Conservation (phyloP, 805 yeast species). For the Suhomyces sp. region DNA sequence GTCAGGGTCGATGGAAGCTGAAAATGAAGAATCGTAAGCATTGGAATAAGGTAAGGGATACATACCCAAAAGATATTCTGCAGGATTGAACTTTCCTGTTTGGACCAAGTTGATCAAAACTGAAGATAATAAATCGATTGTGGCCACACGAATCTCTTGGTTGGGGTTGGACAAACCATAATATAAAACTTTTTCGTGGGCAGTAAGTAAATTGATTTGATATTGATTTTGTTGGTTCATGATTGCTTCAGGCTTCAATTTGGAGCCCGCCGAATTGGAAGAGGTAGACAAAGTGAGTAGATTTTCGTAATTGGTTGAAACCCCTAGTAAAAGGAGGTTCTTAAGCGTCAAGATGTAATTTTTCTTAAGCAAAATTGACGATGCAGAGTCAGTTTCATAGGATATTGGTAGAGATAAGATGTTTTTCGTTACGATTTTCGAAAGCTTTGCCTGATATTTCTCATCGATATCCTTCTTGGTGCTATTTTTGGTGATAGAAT, state of each 20-base stretch:
- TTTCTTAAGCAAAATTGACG: slow-evolving; percentile 28
- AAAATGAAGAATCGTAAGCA: slow-evolving; percentile 28
- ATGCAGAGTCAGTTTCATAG: slow-evolving; percentile 13
- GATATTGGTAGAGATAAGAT: slow-evolving; percentile 21
- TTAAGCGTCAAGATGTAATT: slow-evolving; percentile 34
- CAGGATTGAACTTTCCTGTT: slow-evolving; percentile 36
- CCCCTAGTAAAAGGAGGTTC: slow-evolving; percentile 32
- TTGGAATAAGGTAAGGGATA: slow-evolving; percentile 33
- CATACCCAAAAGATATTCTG: slow-evolving; percentile 31
- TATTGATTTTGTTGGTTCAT: slow-evolving; percentile 41
- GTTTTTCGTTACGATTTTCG: slow-evolving; percentile 31
- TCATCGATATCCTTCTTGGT: slow-evolving; percentile 41
- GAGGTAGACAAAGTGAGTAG: slow-evolving; percentile 34
- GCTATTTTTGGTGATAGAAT: slow-evolving; percentile 33
- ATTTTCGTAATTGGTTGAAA: slow-evolving; percentile 37
- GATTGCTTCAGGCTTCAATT: slow-evolving; percentile 42
- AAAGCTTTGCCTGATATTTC: slow-evolving; percentile 35
- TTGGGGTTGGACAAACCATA: slow-evolving; percentile 33
- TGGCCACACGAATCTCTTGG: slow-evolving; percentile 37
- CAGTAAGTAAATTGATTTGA: slow-evolving; percentile 28
- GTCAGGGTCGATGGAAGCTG: slow-evolving; percentile 19
- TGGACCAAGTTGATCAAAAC: slow-evolving; percentile 37
- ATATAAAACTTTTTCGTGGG: slow-evolving; percentile 30
- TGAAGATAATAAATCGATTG: slow-evolving; percentile 35
- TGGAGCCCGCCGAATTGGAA: slow-evolving; percentile 37